Percentiles rank a stretch among this genome's conserved stretches.
These are phyloP conservation scores for Leccinellum rugosiceps DNA, from an alignment of 768 basidiomycete genomes.

Conservation along the genomic window DNA sequence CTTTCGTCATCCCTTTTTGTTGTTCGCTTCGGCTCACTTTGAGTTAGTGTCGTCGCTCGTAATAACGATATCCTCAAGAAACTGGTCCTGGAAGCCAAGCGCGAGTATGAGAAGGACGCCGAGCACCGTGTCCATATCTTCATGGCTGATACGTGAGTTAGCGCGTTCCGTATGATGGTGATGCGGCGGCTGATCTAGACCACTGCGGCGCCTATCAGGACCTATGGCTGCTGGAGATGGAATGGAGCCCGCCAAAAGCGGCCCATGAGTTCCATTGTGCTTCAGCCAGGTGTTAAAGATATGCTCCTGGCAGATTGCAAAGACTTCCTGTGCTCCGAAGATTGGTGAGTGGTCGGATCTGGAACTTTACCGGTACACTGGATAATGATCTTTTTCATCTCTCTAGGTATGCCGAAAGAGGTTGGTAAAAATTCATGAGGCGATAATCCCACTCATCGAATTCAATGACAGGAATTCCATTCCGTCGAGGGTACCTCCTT, in stretches of 20 bases:
- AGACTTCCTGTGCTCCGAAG: slow-evolving; percentile 80
- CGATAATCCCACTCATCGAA: slow-evolving; percentile 20
- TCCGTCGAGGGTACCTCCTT: slow-evolving; percentile 80
- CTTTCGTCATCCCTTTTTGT: slow-evolving; percentile 2
- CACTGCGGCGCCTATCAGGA: slow-evolving; percentile 34
- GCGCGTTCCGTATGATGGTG: slow-evolving; percentile 7
- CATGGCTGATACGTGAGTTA: slow-evolving; percentile 80
- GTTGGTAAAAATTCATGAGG: slow-evolving; percentile 39
- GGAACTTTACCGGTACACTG: slow-evolving; percentile 18
- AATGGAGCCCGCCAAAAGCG: slow-evolving; percentile 86
- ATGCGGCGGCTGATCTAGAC: background rate
- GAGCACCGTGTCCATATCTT: slow-evolving; percentile 89
- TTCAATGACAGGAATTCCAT: slow-evolving; percentile 65
- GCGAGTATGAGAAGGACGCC: slow-evolving; percentile 87
- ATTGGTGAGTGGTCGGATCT: slow-evolving; percentile 57
- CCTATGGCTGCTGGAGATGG: slow-evolving; percentile 81
- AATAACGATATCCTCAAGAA: slow-evolving; percentile 86
- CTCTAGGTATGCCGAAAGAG: slow-evolving; percentile 85
- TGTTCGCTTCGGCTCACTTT: slow-evolving; percentile 17
- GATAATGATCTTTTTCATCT: slow-evolving; percentile 12
- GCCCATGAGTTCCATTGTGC: slow-evolving; percentile 89
- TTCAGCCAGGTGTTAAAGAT: slow-evolving; percentile 86
- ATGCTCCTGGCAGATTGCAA: slow-evolving; percentile 87
- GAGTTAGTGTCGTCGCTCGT: slow-evolving; percentile 73
- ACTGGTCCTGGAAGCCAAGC: slow-evolving; percentile 82